These are phyloP conservation scores for Neofusicoccum parvum DNA, from an alignment of 2,329 filamentous ascomycete species.

Conservation along the genomic window DNA sequence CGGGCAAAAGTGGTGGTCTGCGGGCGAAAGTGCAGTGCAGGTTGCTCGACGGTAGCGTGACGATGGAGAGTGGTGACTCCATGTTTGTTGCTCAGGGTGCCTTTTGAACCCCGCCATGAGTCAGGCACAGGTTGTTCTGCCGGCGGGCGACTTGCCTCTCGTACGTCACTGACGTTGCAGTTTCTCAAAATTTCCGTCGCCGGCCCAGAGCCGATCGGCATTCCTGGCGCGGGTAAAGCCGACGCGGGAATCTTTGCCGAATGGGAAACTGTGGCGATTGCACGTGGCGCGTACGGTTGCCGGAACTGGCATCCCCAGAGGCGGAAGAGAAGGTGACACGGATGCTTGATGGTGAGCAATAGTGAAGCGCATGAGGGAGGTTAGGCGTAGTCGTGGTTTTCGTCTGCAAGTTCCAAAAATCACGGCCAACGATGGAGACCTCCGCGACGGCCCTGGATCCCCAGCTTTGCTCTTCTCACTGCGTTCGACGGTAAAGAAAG, in stretches of 20 bases:
- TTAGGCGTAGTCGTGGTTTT: too few relatives aligned
- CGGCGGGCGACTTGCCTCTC: background rate
- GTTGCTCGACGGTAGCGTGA: slow-evolving; percentile 14
- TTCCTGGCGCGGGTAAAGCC: background rate
- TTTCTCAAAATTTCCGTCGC: background rate
- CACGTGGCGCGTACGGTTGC: background rate
- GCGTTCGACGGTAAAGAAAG: too few relatives aligned
- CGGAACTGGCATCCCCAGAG: background rate
- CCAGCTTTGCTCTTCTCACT: background rate
- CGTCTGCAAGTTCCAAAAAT: too few relatives aligned
- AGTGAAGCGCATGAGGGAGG: too few relatives aligned
- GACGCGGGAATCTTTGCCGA: background rate
- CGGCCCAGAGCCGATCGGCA: background rate
- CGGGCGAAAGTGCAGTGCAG: background rate
- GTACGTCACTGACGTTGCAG: background rate
- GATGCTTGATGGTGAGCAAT: too few relatives aligned
- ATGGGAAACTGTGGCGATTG: slow-evolving; percentile 11
- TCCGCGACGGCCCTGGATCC: background rate
- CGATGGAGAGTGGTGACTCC: slow-evolving; percentile 1
- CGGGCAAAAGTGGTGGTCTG: background rate
- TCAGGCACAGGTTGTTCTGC: background rate
- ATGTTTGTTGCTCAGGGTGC: background rate
- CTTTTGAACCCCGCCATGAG: slow-evolving; percentile 9
- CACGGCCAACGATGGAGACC: background rate
- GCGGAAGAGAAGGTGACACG: too few relatives aligned